Percentiles rank a stretch among this genome's conserved stretches.
Conservation (phyloP, 345 rosid genomes). For the Brassica napus region Da-Ae NC_063437.1:10425501-10426000, state of each 20-base stretch:
- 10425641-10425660: constrained; percentile 94
- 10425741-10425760: constrained; percentile 91
- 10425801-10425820: constrained; percentile 52
- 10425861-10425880: constrained; percentile 38
- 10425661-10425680: constrained; percentile 92
- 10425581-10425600: constrained; percentile 88
- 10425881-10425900: constrained; percentile 40
- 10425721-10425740: constrained; percentile 92
- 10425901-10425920: constrained; percentile 49
- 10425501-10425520: not conserved
- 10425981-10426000: not conserved
- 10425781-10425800: constrained; percentile 39
- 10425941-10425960: constrained; percentile 46
- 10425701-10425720: constrained; percentile 78
- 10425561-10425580: constrained; percentile 98
- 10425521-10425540: not conserved
- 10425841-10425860: constrained; percentile 59
- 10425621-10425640: constrained; percentile 79
- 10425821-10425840: constrained; percentile 45
- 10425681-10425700: constrained; percentile 82
- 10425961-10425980: constrained; percentile 41
- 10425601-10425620: constrained; percentile 75
- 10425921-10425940: constrained; percentile 36
- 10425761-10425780: constrained; percentile 50
- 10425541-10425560: not conserved